Base-by-base conservation (phyloP, 1,139 yeast species). In the Nakaseomyces sp. region DNA sequence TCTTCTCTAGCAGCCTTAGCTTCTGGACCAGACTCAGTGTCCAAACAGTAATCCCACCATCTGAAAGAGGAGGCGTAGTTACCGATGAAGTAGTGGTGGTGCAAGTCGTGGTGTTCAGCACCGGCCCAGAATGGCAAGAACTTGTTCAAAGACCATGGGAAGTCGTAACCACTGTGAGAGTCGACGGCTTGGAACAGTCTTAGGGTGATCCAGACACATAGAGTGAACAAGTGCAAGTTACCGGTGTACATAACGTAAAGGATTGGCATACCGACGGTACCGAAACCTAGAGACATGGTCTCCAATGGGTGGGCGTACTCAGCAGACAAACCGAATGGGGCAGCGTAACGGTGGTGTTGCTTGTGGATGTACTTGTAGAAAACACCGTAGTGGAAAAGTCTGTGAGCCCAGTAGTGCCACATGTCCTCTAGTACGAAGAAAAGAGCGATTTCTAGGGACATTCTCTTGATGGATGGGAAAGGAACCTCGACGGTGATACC, bases 51-150 rank as follows among this genome's bases (percentile, higher is more conserved):
- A 68, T 89, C 97, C 93, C 95, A 87, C 84, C 93, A 85, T 68
- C 96, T 79, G 74, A 89, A 89, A 29, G 91, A 79, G 45, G 94
- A 82, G 20, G 96, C 93, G 64, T 87, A 89, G 68, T 88, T 87
- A 46, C 96, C 96, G 47, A 70, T 81, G 67, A 89, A 89, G 67
- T 81, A 87, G 62, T 86, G 95, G 65, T 89, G 97, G 65, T 89
- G 97, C 62, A 85, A 87, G 63, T 89, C 97, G 63, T 89, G 97
- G 66, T 89, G 97, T 58, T 86, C 96, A 17, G 97, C 96, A 47
- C 97, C 97, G 15, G 97, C 95, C 97, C 97, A 89, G 68, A 89
- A 76, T 30, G 96, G 96, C 47, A 89, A 63, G 67, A 88, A 79
- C 60, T 88, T 86, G 68, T 86, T 89, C 61, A 89, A 74, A 5